Base-by-base conservation (phyloP, 1,139 yeast genomes). In the Debaryomyces subglobosus region DNA sequence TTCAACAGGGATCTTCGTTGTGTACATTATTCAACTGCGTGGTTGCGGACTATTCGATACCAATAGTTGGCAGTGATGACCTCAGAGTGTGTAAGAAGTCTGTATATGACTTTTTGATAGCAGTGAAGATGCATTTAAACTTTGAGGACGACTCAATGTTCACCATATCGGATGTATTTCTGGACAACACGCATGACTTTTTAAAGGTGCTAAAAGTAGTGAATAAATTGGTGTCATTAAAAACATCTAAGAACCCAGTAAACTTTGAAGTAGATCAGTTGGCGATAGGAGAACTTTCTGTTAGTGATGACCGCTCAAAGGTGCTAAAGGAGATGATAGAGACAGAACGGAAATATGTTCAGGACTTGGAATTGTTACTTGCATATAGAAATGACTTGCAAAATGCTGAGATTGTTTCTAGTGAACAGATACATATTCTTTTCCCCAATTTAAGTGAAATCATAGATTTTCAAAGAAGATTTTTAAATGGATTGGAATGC, bases 1-100 rank as follows among this genome's bases (percentile, higher is more conserved):
- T 94, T 61, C 95, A 94, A 59, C 91, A 89, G 60, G 99, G 99
- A 6, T 87, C 96, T 2, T 96, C 98, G 5, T 76, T 94, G 44
- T 92, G 99, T 66, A 80, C 89, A 43, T 72, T 94, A 7, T 89
- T 87, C 74, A 92, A 94, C 68, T 68, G 77, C 25, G 70, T 86
- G 29, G 60, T 62, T 35, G 60, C 72, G 13, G 73, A 57, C 71
- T 84, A 52, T 65, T 69, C 57, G 59, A 76, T 65, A 53, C 76
- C 80, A 8, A 77, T 85, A 34, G 79, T 85, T 8, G 80, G 85
- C 15, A 82, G 89, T 30, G 94, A 86, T 61, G 97, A 92, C 64
- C 65, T 89, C 56, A 84, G 91, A 61, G 81, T 87, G 46, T 89
- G 96, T 68, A 95, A 94, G 62, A 87, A 89, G 67, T 86, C 91